These are phyloP conservation scores for Zymoseptoria tritici DNA, from an alignment of 2,329 filamentous ascomycete genomes.

Conservation along the genomic window DNA sequence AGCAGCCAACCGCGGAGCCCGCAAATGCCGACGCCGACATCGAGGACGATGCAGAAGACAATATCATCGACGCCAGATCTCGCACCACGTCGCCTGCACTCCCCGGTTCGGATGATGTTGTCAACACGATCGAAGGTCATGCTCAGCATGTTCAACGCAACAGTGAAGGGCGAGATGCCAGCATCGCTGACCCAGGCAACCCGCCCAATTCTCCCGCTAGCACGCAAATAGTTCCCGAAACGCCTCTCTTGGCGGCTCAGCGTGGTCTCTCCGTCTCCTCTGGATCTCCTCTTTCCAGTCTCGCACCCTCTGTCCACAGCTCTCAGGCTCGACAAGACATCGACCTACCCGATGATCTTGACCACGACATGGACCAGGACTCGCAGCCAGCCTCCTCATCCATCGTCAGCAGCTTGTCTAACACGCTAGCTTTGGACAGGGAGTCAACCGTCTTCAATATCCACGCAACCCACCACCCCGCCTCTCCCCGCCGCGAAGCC, in stretches of 20 bases:
- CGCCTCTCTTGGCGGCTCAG: background rate
- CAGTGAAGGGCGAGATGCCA: background rate
- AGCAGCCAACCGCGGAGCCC: background rate
- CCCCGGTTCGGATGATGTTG: background rate
- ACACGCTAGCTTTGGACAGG: background rate
- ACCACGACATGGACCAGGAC: background rate
- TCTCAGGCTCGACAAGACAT: background rate
- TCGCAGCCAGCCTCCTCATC: background rate
- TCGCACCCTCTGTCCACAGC: background rate
- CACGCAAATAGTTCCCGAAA: background rate
- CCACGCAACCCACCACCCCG: background rate
- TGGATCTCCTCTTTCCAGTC: background rate
- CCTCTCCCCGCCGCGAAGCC: background rate
- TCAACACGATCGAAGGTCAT: background rate
- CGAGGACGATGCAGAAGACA: background rate
- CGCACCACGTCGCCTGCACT: background rate
- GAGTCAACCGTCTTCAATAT: background rate
- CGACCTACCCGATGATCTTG: background rate
- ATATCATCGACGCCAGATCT: background rate
- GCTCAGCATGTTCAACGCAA: no score
- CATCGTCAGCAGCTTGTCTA: background rate
- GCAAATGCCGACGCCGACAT: background rate
- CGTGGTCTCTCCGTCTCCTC: background rate
- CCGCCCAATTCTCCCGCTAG: background rate
- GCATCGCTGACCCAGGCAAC: background rate